Base-by-base conservation (phyloP, 306 rosid species). In the Bauhinia variegata region DNA sequence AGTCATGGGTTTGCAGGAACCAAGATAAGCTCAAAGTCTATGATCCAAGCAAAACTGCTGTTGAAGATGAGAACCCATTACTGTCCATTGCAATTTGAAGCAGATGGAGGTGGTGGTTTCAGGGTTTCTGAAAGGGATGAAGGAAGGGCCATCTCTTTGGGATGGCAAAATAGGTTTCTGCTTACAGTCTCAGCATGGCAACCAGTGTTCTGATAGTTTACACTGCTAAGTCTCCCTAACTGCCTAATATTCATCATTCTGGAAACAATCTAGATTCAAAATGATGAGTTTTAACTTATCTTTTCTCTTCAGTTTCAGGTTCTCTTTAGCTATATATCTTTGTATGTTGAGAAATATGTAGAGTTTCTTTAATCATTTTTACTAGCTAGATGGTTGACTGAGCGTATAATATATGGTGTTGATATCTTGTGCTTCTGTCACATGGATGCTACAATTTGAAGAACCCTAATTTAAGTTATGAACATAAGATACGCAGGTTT, bases 101-200 rank as follows among this genome's bases (percentile, higher is more conserved):
- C 71, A 38, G 95, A 83, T 4, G 73, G 70, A 4, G 82, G 84
- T 38, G 88, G 86, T 0, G 96, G 95, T 31, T 90, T 90, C 75
- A 82, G 78, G 79, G 87, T 87, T 44, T 79, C 82, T 11, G 96
- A 90, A 60, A 90, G 91, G 71, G 91, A 85, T 30, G 95, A 85
- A 47, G 89, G 88, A 55, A 80, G 63, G 58, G 89, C 91, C 14
- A 69, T 90, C 42, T 90, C 91, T 57, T 63, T 90, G 23, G 89
- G 91, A 19, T 90, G 96, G 96, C 95, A 90, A 70, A 78, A 85
- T 65, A 87, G 96, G 82, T 68, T 77, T 80, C 76, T 90, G 53
- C 86, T 85, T 5, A 85, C 91, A 0, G 88, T 84, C 34, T 83
- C 96, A 31, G 83, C 87, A 65, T 90, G 96, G 96, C 78, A 83